These are phyloP conservation scores for Jacaranda copaia DNA, from an alignment of 257 asterid species.

Conservation along the genomic window DNA sequence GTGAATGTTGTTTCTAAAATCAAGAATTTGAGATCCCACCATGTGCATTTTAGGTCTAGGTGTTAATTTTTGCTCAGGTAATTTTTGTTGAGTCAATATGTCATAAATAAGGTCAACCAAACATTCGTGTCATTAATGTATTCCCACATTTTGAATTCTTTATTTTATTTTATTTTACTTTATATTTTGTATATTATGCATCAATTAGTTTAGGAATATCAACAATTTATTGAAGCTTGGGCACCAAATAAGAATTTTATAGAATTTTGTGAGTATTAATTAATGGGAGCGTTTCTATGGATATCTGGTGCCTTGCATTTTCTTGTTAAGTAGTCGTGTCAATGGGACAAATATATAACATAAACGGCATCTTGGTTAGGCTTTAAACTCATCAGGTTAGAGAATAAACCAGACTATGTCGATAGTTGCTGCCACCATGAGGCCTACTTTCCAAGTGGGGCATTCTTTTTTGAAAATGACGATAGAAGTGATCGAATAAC, in stretches of 20 bases:
- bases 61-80: too few species aligned
- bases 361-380: conserved; percentile 3
- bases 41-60: too few species aligned
- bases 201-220: too few species aligned
- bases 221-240: neutral
- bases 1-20: neutral
- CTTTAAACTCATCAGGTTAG: conserved; percentile 6
- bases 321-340: neutral
- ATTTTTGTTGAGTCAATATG: too few species aligned
- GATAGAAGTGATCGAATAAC: neutral
- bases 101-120: too few species aligned
- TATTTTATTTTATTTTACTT: too few species aligned
- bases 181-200: too few species aligned
- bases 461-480: neutral
- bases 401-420: conserved; percentile 11
- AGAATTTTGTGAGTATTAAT: too few species aligned
- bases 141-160: too few species aligned
- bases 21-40: too few species aligned
- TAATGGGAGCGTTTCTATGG: neutral
- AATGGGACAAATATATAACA: neutral
- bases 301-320: neutral
- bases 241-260: neutral
- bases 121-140: too few species aligned
- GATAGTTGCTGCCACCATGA: neutral
- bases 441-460: neutral